phyloP scores from a whole-genome alignment of 257 asterid species.

The Schizonepeta tenuifolia region DNA sequence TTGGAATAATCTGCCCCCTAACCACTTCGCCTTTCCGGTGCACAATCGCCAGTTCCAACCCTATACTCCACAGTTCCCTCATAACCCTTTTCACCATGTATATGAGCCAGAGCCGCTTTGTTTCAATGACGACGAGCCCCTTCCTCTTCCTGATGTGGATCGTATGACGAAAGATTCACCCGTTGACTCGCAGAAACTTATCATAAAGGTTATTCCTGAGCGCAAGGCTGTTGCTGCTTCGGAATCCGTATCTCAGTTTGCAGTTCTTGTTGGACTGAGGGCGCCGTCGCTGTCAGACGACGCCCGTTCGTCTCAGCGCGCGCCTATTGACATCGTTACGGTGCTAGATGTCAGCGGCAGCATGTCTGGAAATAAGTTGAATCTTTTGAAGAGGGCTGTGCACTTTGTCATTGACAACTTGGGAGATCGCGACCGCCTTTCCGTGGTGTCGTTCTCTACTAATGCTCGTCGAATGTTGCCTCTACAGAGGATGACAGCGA shows the following conservation, averaged over 20 bases:
- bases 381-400: constrained; percentile 38
- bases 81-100: too few species aligned
- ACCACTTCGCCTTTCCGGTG: too few species aligned
- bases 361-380: constrained; percentile 37
- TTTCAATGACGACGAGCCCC: constrained; percentile 41
- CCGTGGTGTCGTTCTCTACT: constrained; percentile 27
- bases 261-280: constrained; percentile 38
- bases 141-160: background rate
- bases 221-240: constrained; percentile 32
- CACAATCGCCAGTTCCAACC: too few species aligned
- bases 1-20: constrained; percentile 38
- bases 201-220: constrained; percentile 38
- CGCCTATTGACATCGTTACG: constrained; percentile 45
- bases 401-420: constrained; percentile 33
- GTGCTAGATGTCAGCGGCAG: constrained; percentile 49
- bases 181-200: constrained; percentile 12
- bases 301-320: constrained; percentile 39
- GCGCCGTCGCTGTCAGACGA: constrained; percentile 36
- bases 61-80: too few species aligned
- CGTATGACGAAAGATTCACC: background rate
- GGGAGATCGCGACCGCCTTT: constrained; percentile 30
- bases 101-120: constrained; percentile 7
- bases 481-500: constrained; percentile 43
- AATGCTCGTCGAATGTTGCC: constrained; percentile 38
- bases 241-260: constrained; percentile 21